Conservation (phyloP, 2,329 filamentous ascomycete species). For the Talaromyces sp. region DNA sequence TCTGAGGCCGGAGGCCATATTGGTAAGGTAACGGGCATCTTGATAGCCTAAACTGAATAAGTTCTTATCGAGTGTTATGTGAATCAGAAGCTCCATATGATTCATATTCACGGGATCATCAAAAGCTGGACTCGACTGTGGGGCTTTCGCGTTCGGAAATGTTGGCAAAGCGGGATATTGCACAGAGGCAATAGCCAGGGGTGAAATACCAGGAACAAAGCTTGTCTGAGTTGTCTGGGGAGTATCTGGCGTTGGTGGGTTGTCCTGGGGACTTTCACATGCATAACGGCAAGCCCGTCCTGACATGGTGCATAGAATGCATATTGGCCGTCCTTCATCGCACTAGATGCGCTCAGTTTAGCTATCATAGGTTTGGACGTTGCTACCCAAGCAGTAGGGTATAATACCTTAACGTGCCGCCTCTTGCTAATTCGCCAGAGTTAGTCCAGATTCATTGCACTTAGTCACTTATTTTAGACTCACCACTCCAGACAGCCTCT, state of each 20-base stretch:
- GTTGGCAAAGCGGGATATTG: not conserved
- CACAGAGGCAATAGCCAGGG: not conserved
- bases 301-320: slow-evolving; percentile 10
- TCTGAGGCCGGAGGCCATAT: not conserved
- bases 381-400: not conserved
- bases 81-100: slow-evolving; percentile 11
- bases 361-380: not conserved
- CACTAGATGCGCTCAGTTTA: not conserved
- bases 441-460: not conserved
- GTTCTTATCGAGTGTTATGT: not conserved
- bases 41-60: not conserved
- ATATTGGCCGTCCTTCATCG: slow-evolving; percentile 9
- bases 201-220: not conserved
- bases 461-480: not conserved
- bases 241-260: not conserved
- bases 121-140: not conserved
- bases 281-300: slow-evolving; percentile 8
- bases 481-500: slow-evolving; percentile 12
- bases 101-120: slow-evolving; percentile 5
- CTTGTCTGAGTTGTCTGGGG: not conserved
- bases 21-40: not conserved
- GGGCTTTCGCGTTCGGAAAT: not conserved
- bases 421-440: slow-evolving; percentile 1
- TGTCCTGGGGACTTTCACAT: not conserved
- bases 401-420: slow-evolving; percentile 11